Percentiles rank a stretch among this genome's conserved stretches.
Evolutionary conservation across 768 basidiomycete species (phyloP).

Genomic region (Candolleomyces eurysporus): DNA sequence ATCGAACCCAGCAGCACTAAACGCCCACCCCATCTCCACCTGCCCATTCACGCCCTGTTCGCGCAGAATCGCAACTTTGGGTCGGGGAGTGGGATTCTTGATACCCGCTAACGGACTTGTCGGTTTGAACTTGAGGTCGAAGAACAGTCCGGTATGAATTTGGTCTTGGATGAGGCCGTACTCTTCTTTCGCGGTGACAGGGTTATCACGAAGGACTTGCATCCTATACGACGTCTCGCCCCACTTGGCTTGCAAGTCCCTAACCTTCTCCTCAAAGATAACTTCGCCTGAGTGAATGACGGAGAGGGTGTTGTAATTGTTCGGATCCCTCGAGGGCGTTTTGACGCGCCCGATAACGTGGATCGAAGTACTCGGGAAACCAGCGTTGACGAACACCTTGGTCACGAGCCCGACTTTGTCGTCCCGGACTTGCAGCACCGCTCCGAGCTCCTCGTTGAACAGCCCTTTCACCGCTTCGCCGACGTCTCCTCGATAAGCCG

Average conservation of each 20-base stretch:
- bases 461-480: constrained; percentile 60
- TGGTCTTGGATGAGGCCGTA: constrained; percentile 70
- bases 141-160: constrained; percentile 62
- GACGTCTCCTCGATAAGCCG: constrained; percentile 21
- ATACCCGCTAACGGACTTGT: constrained; percentile 29
- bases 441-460: constrained; percentile 97
- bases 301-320: constrained; percentile 56
- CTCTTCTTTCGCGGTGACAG: constrained; percentile 75
- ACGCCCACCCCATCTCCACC: constrained; percentile 98
- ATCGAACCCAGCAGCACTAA: constrained; percentile 90
- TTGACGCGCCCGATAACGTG: constrained; percentile 76
- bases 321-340: constrained; percentile 19
- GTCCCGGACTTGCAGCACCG: constrained; percentile 81
- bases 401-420: constrained; percentile 54
- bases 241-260: constrained; percentile 81
- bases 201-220: constrained; percentile 87
- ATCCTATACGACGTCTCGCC: constrained; percentile 93
- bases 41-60: constrained; percentile 99
- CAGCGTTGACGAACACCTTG: constrained; percentile 59
- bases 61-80: constrained; percentile 91
- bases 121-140: constrained; percentile 65
- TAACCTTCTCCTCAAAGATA: constrained; percentile 67
- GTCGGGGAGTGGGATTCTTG: constrained; percentile 38
- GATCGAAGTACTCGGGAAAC: constrained; percentile 76
- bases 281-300: constrained; percentile 49